These are phyloP conservation scores for Colletotrichum musicola DNA, from an alignment of 2,329 filamentous ascomycete genomes.

Conservation along the genomic window DNA sequence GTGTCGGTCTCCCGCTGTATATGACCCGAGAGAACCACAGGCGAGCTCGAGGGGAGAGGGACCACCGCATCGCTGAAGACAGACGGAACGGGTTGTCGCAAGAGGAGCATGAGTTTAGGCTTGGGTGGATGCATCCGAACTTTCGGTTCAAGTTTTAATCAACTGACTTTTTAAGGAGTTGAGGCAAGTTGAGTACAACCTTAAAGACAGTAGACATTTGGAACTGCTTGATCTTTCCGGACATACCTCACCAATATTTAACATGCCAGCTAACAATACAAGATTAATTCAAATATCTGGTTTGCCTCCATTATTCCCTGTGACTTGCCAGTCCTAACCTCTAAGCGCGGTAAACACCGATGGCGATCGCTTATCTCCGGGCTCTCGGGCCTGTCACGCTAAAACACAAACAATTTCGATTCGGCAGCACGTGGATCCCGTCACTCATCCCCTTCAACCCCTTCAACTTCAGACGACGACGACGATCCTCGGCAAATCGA, in stretches of 20 bases:
- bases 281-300: no score
- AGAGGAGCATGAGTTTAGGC: slow-evolving; percentile 42
- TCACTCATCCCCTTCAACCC: slow-evolving; percentile 6
- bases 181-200: not conserved
- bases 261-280: no score
- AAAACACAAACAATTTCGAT: slow-evolving; percentile 7
- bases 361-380: slow-evolving; percentile 10
- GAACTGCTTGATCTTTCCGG: no score
- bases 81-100: slow-evolving; percentile 34
- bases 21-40: slow-evolving; percentile 43
- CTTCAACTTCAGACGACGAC: slow-evolving; percentile 27
- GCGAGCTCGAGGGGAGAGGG: slow-evolving; percentile 40
- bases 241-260: no score
- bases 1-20: slow-evolving; percentile 36
- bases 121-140: slow-evolving; percentile 44
- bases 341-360: slow-evolving; percentile 26
- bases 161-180: not conserved
- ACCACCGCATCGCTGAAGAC: slow-evolving; percentile 39
- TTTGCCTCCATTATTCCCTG: no score
- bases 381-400: not conserved
- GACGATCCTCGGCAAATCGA: not conserved
- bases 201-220: no score
- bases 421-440: slow-evolving; percentile 13
- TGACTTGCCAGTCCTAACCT: no score
- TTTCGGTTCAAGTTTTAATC: slow-evolving; percentile 41